A percentile compares a stretch with the other conserved stretches of the same genome.
Evolutionary conservation across 1,139 yeast genomes (phyloP).

Genomic region (Taphrina flavorubra): DNA sequence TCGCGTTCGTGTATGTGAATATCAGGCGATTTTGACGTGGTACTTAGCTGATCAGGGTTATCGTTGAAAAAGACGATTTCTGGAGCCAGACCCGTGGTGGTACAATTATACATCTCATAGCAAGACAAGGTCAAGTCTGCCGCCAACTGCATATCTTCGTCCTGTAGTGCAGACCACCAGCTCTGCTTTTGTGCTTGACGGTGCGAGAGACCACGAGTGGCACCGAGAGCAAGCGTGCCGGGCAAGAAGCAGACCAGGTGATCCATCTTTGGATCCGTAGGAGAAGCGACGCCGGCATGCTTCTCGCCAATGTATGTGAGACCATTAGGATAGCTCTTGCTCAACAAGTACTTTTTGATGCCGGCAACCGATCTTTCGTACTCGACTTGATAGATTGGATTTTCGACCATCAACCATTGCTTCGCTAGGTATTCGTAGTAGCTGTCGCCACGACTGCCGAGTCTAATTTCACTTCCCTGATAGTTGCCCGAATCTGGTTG

Average conservation of each 20-base stretch:
- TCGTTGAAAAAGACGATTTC: constrained; percentile 83
- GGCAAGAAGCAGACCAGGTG: constrained; percentile 93
- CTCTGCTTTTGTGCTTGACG: constrained; percentile 52
- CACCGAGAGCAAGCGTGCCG: constrained; percentile 87
- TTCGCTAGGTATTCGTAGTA: constrained; percentile 88
- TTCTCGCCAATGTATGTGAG: constrained; percentile 79
- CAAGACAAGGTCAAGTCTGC: constrained; percentile 81
- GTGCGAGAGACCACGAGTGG: constrained; percentile 72
- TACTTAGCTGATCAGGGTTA: constrained; percentile 49
- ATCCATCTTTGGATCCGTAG: constrained; percentile 81
- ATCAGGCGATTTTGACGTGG: constrained; percentile 55
- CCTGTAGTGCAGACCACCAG: constrained; percentile 58
- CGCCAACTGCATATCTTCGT: constrained; percentile 69
- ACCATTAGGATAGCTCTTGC: constrained; percentile 66
- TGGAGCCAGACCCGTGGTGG: constrained; percentile 80
- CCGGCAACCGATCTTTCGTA: constrained; percentile 80
- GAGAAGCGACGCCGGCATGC: constrained; percentile 67
- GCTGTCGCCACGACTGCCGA: constrained; percentile 92
- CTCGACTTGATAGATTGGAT: constrained; percentile 69
- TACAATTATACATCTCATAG: constrained; percentile 77
- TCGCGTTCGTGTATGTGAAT: constrained; percentile 74
- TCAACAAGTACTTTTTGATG: constrained; percentile 67
- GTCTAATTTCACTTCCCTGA: constrained; percentile 67
- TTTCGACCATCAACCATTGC: constrained; percentile 79
- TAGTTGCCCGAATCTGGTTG: constrained; percentile 75